Percentiles rank a stretch among this genome's conserved stretches.
These are phyloP conservation scores for Barnettozyma botsteinii DNA, from an alignment of 805 yeast genomes.

Conservation along the genomic window DNA sequence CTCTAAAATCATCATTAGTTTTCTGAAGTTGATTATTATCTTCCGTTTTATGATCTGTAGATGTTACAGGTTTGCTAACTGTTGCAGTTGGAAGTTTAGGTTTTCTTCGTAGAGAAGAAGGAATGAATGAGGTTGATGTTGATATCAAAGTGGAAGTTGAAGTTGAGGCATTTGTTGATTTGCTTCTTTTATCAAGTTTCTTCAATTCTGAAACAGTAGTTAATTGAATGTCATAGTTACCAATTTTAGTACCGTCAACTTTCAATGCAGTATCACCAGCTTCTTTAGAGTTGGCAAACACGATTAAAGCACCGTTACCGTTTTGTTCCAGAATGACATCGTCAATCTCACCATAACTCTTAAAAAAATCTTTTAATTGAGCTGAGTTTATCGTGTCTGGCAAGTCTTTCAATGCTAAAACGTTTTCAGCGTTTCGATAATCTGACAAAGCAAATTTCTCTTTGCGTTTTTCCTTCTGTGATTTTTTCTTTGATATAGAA, in stretches of 20 bases:
- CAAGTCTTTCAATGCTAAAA: conserved; percentile 23
- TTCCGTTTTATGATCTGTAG: neutral
- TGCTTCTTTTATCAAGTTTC: neutral
- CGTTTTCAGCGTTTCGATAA: conserved; percentile 18
- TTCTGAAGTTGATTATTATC: neutral
- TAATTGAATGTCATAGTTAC: conserved; percentile 29
- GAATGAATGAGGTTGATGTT: conserved; percentile 2
- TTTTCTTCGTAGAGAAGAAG: conserved; percentile 9
- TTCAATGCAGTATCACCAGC: conserved; percentile 49
- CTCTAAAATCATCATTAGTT: conserved; percentile 25
- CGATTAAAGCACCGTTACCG: conserved; percentile 43
- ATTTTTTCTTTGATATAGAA: conserved; percentile 38
- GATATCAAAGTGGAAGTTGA: neutral
- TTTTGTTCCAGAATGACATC: conserved; percentile 43
- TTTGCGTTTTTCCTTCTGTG: conserved; percentile 30
- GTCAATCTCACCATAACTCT: conserved; percentile 32
- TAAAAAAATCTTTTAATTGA: conserved; percentile 30
- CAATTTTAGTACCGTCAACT: conserved; percentile 35
- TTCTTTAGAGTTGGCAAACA: conserved; percentile 34
- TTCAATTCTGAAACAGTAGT: conserved; percentile 31
- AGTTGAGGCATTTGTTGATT: neutral
- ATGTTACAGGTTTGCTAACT: neutral
- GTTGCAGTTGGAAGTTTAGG: neutral
- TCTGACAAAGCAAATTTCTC: conserved; percentile 19
- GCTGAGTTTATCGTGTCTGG: conserved; percentile 34